Percentiles rank a stretch among this genome's conserved stretches.
Evolutionary conservation across 345 rosid genomes (phyloP).

Genomic region (Abelmoschus esculentus): DNA sequence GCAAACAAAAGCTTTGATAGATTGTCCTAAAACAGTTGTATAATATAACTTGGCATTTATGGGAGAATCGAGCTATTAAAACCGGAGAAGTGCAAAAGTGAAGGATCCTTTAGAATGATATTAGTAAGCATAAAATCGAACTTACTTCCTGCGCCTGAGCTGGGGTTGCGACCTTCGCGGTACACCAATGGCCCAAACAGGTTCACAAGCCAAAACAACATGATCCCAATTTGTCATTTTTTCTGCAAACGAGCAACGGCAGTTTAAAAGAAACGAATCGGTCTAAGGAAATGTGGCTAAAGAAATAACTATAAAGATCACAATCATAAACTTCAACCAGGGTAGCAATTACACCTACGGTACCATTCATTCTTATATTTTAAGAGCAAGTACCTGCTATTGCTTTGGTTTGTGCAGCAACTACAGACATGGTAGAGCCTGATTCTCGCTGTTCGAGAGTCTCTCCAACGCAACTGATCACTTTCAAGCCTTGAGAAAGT

Average conservation of each 20-base stretch:
- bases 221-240: conserved; percentile 43
- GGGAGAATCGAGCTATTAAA: background rate
- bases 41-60: background rate
- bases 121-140: background rate
- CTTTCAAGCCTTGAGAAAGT: conserved; percentile 56
- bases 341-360: background rate
- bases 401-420: conserved; percentile 64
- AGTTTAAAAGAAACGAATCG: background rate
- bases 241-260: conserved; percentile 29
- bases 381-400: conserved; percentile 41
- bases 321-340: background rate
- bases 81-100: background rate
- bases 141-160: conserved; percentile 76
- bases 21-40: background rate
- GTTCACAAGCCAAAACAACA: conserved; percentile 70
- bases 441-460: conserved; percentile 72
- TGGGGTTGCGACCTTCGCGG: conserved; percentile 75
- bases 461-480: conserved; percentile 72
- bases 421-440: conserved; percentile 60
- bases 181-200: conserved; percentile 86
- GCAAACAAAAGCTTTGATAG: background rate
- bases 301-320: background rate
- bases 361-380: background rate
- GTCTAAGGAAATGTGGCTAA: background rate
- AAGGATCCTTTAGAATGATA: background rate